Evolutionary conservation across 768 basidiomycete species (phyloP), one percentile per base, ranked within the genome.

Genomic region (Coprinopsis sp.): DNA sequence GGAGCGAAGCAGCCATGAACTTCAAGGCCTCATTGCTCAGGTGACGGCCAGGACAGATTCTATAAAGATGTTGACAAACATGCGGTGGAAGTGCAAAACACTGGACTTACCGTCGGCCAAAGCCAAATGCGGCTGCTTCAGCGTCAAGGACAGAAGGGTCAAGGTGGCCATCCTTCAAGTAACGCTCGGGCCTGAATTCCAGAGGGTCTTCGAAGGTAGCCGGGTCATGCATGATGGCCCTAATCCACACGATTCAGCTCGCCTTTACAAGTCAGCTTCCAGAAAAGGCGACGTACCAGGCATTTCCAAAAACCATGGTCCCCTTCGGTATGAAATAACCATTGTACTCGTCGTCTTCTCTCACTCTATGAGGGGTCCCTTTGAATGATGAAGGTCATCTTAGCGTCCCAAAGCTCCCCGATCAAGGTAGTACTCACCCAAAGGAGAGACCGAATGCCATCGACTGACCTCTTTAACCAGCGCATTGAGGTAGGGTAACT

Each of bases 271-370:
- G 7, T 37, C 11, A 37, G 18, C 34, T 7, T 37, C 7, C 7
- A 37, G 18, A 11, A 37, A 7, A 10, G 7, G 19, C 19, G 18
- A 18, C 10, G 19, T 37, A 60, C 59, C 59, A 62, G 24, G 38
- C 49, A 38, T 58, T 62, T 19, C 54, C 42, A 21, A 58, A 41
- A 1, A 62, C 36, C 12, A 55, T 40, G 16, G 60, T 54, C 2
- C 70, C 70, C 48, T 62, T 61, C 13, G 70, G 69, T 33, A 70
- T 66, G 33, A 58, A 59, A 50, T 66, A 68, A 5, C 67, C 67
- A 34, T 62, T 57, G 41, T 65, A 69, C 13, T 64, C 58, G 44
- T 69, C 66, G 21, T 68, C 64, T 25, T 52, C 37, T 8, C 47
- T 57, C 13, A 47, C 36, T 21, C 37, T 30, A 37, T 54, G 14